Evolutionary conservation across 208 protist genomes (phyloP).

Genomic region (Trichomonas tenax): DNA sequence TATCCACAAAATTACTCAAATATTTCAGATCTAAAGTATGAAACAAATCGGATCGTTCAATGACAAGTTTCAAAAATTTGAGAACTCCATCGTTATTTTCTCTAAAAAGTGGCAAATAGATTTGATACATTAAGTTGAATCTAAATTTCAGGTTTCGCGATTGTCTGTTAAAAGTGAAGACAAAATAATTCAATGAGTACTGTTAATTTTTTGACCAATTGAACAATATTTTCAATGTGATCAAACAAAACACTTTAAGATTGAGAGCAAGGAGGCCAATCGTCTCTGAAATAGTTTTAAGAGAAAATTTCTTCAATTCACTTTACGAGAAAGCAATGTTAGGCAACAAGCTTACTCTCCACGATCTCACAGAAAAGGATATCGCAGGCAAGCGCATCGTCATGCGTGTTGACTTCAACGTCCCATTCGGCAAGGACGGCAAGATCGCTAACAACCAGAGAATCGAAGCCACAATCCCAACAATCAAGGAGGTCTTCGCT

Average conservation of each 20-base stretch:
- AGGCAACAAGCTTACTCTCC: not conserved
- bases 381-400: not conserved
- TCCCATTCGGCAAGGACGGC: constrained; percentile 21
- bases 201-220: too few species aligned
- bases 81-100: too few species aligned
- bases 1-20: too few species aligned
- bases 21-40: too few species aligned
- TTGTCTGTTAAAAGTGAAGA: too few species aligned
- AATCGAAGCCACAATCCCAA: constrained; percentile 19
- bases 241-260: too few species aligned
- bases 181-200: too few species aligned
- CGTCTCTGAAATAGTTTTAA: not conserved
- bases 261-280: not conserved
- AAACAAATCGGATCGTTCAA: too few species aligned
- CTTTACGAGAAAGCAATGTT: constrained; percentile 10
- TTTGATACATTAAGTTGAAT: too few species aligned
- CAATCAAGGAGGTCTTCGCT: constrained; percentile 7
- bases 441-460: constrained; percentile 14
- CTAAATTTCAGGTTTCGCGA: too few species aligned
- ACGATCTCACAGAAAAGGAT: not conserved
- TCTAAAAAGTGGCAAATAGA: too few species aligned
- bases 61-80: too few species aligned
- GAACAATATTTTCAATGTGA: not conserved
- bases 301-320: not conserved
- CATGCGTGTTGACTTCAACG: constrained; percentile 25